Base-by-base conservation (phyloP, 2,329 filamentous ascomycete genomes). In the Pezicula radicicola region DNA sequence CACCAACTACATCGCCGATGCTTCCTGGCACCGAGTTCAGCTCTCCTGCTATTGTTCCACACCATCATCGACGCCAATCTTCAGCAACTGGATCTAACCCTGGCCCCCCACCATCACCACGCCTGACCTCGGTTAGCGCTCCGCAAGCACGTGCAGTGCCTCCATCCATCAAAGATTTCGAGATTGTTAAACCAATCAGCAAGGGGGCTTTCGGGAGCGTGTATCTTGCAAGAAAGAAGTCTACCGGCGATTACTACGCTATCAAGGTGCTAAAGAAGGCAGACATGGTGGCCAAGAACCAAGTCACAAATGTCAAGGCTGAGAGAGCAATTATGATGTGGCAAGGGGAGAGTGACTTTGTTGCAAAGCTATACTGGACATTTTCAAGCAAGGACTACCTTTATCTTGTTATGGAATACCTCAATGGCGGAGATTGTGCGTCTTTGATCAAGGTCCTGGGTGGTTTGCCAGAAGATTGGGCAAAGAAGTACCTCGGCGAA, bases 281-380 rank as follows among this genome's bases (percentile, higher is more conserved):
- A n/a, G 94, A 99, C 75, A 99, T 99, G 94, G 91, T 99, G 56
- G 94, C 94, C 55, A 99, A 99, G 72, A 99, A 99, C 68, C 94
- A 99, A 68, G 92, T 99, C 61, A 96, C 94, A 60, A 99, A 99
- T 66, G 94, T 99, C 65, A 97, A 99, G 72, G 94, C 95, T 8
- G 94, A 99, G 72, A 84, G 94, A 60, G 95, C 95, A 19, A 99
- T 99, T 67, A 97, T 99, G 94, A 99, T 99, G 94, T 97, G 94
- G 90, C 94, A 99, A 73, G 94, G 94, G 19, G 91, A 97, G 70
- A 99, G 95, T 68, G 94, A 99, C 54, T 99, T 99, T 68, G 94
- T 99, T 52, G 94, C 94, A 25, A 99, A 99, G 74, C 80, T 99
- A 12, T 99, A 97, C 73, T 99, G 95, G 95, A 99, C 94, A 0